Evolutionary conservation across 768 basidiomycete species (phyloP).

Genomic region (Hericium erinaceus): DNA sequence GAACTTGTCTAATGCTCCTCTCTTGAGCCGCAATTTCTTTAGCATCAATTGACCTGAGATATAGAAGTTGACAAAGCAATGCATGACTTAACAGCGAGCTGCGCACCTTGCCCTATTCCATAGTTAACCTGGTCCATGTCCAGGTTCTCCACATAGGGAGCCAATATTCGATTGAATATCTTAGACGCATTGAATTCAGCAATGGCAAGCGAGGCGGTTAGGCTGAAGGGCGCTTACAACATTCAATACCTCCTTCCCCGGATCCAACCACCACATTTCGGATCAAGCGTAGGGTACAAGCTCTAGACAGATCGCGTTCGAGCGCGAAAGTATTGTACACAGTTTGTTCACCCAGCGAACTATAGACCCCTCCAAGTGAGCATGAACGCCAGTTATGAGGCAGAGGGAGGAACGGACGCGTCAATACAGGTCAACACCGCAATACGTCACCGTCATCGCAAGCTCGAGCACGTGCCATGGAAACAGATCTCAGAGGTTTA

Average conservation of each 20-base stretch:
- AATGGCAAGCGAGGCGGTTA: background rate
- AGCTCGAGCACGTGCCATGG: too few species aligned
- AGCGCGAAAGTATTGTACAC: too few species aligned
- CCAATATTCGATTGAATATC: constrained; percentile 87
- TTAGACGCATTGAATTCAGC: constrained; percentile 15
- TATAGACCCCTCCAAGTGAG: too few species aligned
- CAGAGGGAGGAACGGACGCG: background rate
- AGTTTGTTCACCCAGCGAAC: too few species aligned
- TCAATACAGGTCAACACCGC: too few species aligned
- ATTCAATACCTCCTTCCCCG: constrained; percentile 77
- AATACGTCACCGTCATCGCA: too few species aligned
- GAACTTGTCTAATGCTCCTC: constrained; percentile 90
- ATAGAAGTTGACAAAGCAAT: constrained; percentile 9
- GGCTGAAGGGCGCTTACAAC: constrained; percentile 37
- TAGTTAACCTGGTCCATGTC: constrained; percentile 93
- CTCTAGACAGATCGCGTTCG: too few species aligned
- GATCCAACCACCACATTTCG: constrained; percentile 80
- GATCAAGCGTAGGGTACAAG: background rate
- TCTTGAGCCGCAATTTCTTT: constrained; percentile 79
- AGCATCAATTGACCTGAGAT: constrained; percentile 64
- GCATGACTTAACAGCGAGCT: background rate
- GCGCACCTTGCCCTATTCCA: constrained; percentile 76
- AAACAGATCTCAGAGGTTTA: too few species aligned
- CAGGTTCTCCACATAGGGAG: constrained; percentile 93
- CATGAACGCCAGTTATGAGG: too few species aligned